Percentiles rank a stretch among this genome's conserved stretches.
These are phyloP conservation scores for Vaccinium darrowii DNA, from an alignment of 148 eudicot genomes.

Conservation along the genomic window DNA sequence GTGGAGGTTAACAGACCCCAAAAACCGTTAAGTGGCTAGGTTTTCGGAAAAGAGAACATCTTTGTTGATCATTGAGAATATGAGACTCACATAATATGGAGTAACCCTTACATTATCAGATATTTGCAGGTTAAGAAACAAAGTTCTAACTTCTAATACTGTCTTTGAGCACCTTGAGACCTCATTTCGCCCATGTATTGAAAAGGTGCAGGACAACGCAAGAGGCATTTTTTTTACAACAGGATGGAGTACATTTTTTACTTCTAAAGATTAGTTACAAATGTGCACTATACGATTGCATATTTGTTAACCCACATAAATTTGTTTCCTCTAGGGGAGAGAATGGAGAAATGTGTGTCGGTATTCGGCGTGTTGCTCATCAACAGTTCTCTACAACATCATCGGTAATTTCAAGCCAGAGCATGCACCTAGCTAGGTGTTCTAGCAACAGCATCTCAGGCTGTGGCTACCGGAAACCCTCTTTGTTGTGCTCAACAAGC, in stretches of 20 bases:
- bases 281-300: neutral
- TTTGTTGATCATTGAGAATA: neutral
- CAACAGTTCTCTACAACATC: conserved; percentile 81
- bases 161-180: neutral
- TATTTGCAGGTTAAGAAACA: neutral
- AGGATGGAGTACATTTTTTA: conserved; percentile 98
- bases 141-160: neutral
- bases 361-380: conserved; percentile 71
- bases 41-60: neutral
- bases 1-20: too few species aligned
- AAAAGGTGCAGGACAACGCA: conserved; percentile 68
- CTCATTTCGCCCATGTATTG: neutral
- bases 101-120: neutral
- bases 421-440: conserved; percentile 98
- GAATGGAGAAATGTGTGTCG: conserved; percentile 77
- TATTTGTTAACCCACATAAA: neutral
- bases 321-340: conserved; percentile 51
- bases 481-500: conserved; percentile 91
- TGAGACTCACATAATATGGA: neutral
- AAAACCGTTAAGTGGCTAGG: too few species aligned
- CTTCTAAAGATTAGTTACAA: conserved; percentile 88
- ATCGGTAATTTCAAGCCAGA: conserved; percentile 92
- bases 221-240: conserved; percentile 97
- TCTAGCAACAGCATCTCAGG: conserved; percentile 95
- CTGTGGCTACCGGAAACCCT: conserved; percentile 52